Conservation (phyloP, 371 early-diverging fungal species). For the Nematocida ironsii region DNA sequence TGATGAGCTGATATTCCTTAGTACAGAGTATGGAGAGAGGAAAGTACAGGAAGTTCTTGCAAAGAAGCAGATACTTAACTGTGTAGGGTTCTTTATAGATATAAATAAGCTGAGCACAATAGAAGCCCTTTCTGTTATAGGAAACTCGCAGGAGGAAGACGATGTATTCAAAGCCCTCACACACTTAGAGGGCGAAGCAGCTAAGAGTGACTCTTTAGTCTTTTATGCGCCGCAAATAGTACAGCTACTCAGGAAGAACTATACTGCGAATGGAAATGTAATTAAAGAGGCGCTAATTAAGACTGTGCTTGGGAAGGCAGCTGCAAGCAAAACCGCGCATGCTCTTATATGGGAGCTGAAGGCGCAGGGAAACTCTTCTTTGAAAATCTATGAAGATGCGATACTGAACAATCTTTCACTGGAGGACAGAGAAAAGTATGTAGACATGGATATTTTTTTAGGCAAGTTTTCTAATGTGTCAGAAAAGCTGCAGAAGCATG, state of each 20-base stretch:
- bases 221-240: conserved; percentile 97
- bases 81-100: conserved; percentile 49
- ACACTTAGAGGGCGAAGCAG: conserved; percentile 55
- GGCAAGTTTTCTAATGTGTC: conserved; percentile 94
- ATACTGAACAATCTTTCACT: conserved; percentile 17
- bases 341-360: conserved; percentile 99
- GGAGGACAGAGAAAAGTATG: conserved; percentile 18
- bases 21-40: conserved; percentile 46
- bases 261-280: conserved; percentile 67
- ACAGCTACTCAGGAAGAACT: conserved; percentile 84
- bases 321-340: conserved; percentile 78
- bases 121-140: conserved; percentile 50
- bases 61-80: conserved; percentile 40
- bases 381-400: conserved; percentile 24
- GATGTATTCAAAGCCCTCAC: conserved; percentile 62
- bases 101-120: conserved; percentile 7
- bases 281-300: conserved; percentile 38
- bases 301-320: conserved; percentile 14
- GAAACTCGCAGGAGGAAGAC: conserved; percentile 56
- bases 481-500: conserved; percentile 85
- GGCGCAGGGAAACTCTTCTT: conserved; percentile 73
- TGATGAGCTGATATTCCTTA: conserved; percentile 51
- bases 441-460: conserved; percentile 75
- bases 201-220: conserved; percentile 18
- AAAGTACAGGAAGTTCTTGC: conserved; percentile 36